Evolutionary conservation across 1,284 basidiomycete species (phyloP).

Genomic region (Cryptococcus sp.): DNA sequence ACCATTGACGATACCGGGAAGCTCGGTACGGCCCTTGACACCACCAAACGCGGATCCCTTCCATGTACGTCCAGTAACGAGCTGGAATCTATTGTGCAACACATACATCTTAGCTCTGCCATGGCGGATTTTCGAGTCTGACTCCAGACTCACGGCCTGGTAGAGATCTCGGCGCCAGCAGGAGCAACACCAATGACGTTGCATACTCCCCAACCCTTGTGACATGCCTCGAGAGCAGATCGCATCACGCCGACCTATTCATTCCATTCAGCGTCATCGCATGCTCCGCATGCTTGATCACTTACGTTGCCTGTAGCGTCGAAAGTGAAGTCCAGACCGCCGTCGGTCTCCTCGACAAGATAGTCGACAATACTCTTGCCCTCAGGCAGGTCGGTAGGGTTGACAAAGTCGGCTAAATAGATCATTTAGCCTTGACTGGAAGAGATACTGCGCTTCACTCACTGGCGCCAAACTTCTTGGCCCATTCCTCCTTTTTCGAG

Average conservation of each 20-base stretch:
- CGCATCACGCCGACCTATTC: conserved; percentile 86
- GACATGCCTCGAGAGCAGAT: conserved; percentile 90
- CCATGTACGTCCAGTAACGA: conserved; percentile 86
- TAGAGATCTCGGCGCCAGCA: conserved; percentile 96
- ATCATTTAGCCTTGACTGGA: not conserved
- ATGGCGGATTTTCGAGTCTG: conserved; percentile 48
- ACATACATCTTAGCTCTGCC: not conserved
- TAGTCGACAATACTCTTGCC: conserved; percentile 84
- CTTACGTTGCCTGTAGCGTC: conserved; percentile 91
- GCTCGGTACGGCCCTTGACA: conserved; percentile 94
- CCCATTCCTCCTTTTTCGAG: conserved; percentile 81
- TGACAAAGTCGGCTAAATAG: conserved; percentile 74
- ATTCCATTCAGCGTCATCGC: too few relatives aligned
- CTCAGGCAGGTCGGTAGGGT: conserved; percentile 73
- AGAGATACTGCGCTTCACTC: conserved; percentile 12
- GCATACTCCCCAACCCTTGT: conserved; percentile 98
- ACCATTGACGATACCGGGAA: conserved; percentile 85
- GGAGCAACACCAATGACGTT: conserved; percentile 93
- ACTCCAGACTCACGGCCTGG: conserved; percentile 85
- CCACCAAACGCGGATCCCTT: conserved; percentile 95
- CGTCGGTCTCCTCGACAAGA: conserved; percentile 91
- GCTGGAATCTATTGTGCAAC: not conserved
- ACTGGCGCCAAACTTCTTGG: conserved; percentile 90
- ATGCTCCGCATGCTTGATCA: conserved; percentile 10
- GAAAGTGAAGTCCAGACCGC: conserved; percentile 95